Evolutionary conservation across 2,329 filamentous ascomycete genomes (phyloP), one percentile per base, ranked within the genome.

Genomic region (Sordariomycetes sp.): DNA sequence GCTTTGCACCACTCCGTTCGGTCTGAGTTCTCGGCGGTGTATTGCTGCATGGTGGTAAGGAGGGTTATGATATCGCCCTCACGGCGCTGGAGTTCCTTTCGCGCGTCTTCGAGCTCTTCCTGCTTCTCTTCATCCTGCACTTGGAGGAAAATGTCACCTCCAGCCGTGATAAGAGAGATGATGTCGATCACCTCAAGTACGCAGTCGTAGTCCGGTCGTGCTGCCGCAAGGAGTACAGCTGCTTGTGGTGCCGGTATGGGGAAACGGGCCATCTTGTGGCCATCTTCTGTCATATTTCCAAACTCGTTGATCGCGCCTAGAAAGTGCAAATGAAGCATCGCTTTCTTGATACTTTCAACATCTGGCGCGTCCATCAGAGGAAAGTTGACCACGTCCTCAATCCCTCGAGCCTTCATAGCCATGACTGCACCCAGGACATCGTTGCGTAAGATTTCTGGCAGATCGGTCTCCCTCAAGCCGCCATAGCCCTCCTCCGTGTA

Each of bases 381-480:
- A 41, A 98, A 98, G 0, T 70, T 65, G 15, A 87, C 64, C 3
- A 94, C 74, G 49, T 96, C 82, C 18, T 84, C 70, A 10, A 96
- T 79, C 0, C 88, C 87, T 35, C 87, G 75, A 1, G 90, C 87
- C 55, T 94, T 95, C 82, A 98, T 93, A 1, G 85, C 94, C 8
- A 98, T 64, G 2, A 95, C 70, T 0, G 90, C 84, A 21, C 86
- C 82, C 15, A 87, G 75, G 6, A 96, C 72, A 54, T 98, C 90
- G 49, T 86, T 93, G 15, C 92, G 76, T 9, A 95, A 61, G 9
- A 98, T 95, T 53, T 98, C 92, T 0, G 92, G 90, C 1, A 79
- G 72, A 31, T 88, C 88, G 1, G 81, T 72, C 37, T 85, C 75
- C 29, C 82, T 72, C 6, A 95, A 63, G 0, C 64, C 59, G 8